Evolutionary conservation across 192 early-diverging fungal species (phyloP), one percentile per base, ranked within the genome.

Genomic region (Chytriomyces confervae): DNA sequence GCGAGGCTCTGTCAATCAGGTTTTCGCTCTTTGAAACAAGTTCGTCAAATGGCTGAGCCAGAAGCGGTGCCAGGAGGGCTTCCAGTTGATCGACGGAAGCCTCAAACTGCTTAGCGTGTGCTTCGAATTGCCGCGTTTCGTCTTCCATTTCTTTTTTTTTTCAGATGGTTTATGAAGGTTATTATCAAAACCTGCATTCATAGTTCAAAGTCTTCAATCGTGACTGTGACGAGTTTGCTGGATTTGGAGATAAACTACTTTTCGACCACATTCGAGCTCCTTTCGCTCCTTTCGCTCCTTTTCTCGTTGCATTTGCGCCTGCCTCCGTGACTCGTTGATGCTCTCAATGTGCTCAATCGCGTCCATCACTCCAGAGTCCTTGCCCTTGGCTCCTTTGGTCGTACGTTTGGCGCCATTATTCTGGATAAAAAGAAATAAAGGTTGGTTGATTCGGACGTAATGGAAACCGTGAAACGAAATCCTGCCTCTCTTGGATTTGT

Each of bases 131-230:
- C 13, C 13, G 16, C 13, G 69, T 72, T 57, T 72, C 69, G 18
- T 8, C 20, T 23, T 72, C 69, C 69, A 72, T 72, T 50, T 53
- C 13, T 23, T 63, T 74, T 72, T 60, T 72, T 13, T 67, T 47
- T 67, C 47, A 67, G 18, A 45, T 6, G 7, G 29, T 67, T 44
- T 7, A 11, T 46, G 13, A 62, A n/a, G n/a, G n/a, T n/a, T n/a
- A n/a, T n/a, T n/a, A n/a, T n/a, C n/a, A n/a, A n/a, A n/a, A n/a
- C n/a, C n/a, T n/a, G n/a, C n/a, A n/a, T n/a, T n/a, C n/a, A n/a
- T 6, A 63, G 79, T 46, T 80, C 66, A 63, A 78, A 76, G 6
- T 81, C 79, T 13, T 78, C 76, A 43, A 84, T 73, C 6, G 79
- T 84, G 0, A 84, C 83, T 69, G 83, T 84, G 10, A 79, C 51